Evolutionary conservation across 495 filamentous ascomycete species (phyloP), one percentile per base, ranked within the genome.

Genomic region (Thermochaetoides thermophila): DNA sequence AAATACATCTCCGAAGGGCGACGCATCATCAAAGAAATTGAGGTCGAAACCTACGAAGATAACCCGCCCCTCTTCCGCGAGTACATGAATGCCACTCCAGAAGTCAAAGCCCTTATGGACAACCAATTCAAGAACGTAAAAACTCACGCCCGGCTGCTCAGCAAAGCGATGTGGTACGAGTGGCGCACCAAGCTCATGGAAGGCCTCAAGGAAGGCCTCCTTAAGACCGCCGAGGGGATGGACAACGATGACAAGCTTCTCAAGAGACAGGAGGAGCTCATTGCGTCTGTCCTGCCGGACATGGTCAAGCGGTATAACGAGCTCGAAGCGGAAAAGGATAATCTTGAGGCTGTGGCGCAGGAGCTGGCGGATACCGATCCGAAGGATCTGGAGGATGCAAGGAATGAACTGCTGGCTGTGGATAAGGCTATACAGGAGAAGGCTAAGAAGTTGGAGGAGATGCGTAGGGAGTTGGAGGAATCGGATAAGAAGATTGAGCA

Each of bases 101-200:
- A 89, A 31, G 67, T 92, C 40, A 79, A 77, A 44, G 52, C 71
- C 1, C 66, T 89, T 29, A 86, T 97, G 78, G 87, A 97, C 56
- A 86, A 81, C 38, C 89, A 96, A 50, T 87, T 97, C 57, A 86
- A 87, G 52, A 92, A 93, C 40, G 77, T 91, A 47, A 95, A 94
- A 60, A 91, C 83, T 0, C 76, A 95, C 50, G 81, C 91, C 3
- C 64, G 91, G 25, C 63, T 91, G 4, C 67, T 82, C 9, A 94
- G 86, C 59, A 93, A 93, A 50, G 83, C 74, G 23, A 86, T 84
- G 55, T 97, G 91, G 91, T 96, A 97, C 50, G 78, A 85, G 48
- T 97, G 91, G 91, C 81, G 91, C 20, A 84, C 81, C 73, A 83
- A 84, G 44, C 71, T 95, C 17, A 74, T 94, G 9, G 76, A 81